Base-by-base conservation (phyloP, 2,329 filamentous ascomycete species). In the Colletotrichum spinosum region DNA sequence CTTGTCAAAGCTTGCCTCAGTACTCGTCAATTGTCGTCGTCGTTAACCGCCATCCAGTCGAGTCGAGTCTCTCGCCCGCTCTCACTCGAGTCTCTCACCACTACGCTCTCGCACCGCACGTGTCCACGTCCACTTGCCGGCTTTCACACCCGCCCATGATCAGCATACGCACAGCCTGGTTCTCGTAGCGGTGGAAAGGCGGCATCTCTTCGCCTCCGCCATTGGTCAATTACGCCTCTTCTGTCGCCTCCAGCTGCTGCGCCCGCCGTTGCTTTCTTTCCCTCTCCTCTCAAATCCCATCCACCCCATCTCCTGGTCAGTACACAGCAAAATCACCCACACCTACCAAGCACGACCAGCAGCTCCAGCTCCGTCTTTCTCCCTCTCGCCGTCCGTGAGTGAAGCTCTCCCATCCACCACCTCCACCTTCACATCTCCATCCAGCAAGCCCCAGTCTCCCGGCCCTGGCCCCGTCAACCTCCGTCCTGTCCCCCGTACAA, bases 401-500 rank as follows among this genome's bases (percentile, higher is more conserved):
- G 25, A 25, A 25, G 25, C 25, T 25, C 53, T 41, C 41, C 13
- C 25, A 49, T 49, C 46, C 25, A 25, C 58, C 50, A 17, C 15
- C 15, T 53, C 34, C 44, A 55, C 58, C 59, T 45, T 55, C 42
- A 25, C 57, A 25, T 25, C 25, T 4, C 3, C 25, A 25, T 25
- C 25, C 25, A 25, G 25, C 25, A 25, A 25, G 25, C 25, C 48
- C 39, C 49, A 48, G 54, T 46, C 51, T 53, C 42, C 54, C 44
- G 55, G 48, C 42, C 41, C 42, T 56, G 55, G 33, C 55, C 55
- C 50, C 42, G 55, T 64, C 50, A 38, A 35, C 48, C 42, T 45
- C 55, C 44, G 60, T 60, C 37, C 15, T 17, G 17, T n/a, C 49
- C 60, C 60, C 61, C 44, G 61, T 65, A 55, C 56, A 60, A 65